Conservation (phyloP, 192 early-diverging fungal species). For the Chytriomyces sp. region DNA sequence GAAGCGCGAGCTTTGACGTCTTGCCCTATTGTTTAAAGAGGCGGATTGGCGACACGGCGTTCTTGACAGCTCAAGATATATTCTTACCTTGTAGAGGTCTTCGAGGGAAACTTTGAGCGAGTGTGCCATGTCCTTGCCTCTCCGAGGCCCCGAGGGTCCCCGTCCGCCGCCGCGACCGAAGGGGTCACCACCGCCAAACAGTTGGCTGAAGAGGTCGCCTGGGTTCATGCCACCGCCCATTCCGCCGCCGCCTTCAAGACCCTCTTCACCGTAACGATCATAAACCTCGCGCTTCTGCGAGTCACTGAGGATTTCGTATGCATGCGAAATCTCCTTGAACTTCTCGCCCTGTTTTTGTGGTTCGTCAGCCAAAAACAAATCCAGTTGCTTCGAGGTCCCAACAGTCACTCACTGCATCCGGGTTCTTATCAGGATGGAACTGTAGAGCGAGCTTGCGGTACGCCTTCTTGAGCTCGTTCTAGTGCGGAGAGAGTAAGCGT, state of each 20-base stretch:
- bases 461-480: constrained; percentile 91
- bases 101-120: constrained; percentile 82
- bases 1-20: constrained; percentile 92
- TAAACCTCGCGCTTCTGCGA: constrained; percentile 86
- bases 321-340: constrained; percentile 99
- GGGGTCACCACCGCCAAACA: constrained; percentile 80
- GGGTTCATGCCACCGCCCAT: constrained; percentile 74
- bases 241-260: constrained; percentile 77
- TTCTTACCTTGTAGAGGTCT: constrained; percentile 76
- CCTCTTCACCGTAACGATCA: constrained; percentile 94
- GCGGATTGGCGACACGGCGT: too few relatives aligned
- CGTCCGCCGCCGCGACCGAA: constrained; percentile 55
- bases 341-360: constrained; percentile 58
- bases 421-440: constrained; percentile 85
- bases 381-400: neutral
- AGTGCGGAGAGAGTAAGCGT: neutral
- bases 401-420: neutral
- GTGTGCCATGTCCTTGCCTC: constrained; percentile 94
- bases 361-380: neutral
- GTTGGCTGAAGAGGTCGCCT: constrained; percentile 93
- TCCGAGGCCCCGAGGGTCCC: constrained; percentile 79
- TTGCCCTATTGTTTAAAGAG: too few relatives aligned
- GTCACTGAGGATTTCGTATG: constrained; percentile 96
- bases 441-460: constrained; percentile 90
- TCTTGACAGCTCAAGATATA: too few relatives aligned